Evolutionary conservation across 2,329 filamentous ascomycete genomes (phyloP), one percentile per base, ranked within the genome.

Genomic region (Botrytis medusae): DNA sequence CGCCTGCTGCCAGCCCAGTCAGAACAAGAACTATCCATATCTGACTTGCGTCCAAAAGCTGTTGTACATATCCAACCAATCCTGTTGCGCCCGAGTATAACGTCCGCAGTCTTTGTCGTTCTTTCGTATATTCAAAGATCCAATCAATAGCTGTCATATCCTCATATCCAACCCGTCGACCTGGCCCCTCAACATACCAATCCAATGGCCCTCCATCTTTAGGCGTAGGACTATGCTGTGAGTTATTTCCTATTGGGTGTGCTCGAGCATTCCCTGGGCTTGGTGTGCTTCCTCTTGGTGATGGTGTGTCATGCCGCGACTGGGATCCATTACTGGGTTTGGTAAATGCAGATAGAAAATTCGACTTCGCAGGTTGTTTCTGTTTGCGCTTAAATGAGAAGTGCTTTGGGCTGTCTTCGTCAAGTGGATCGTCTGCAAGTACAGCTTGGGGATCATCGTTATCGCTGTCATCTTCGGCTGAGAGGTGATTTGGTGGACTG

Each of bases 111-210:
- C 96, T 90, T 82, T 97, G 94, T 32, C 96, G 90, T 84, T 99
- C 96, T 82, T 98, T 98, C 70, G 93, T 96, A 81, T 98, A 97
- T 83, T 99, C 96, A 79, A 97, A 98, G 81, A 98, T 98, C 96
- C 96, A 99, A 84, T 99, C 96, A 81, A 99, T 99, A 74, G 96
- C 95, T 25, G 95, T 98, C 81, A 98, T 86, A 83, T 99, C 93
- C 80, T 98, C 95, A 84, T 99, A 99, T 72, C 93, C 95, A 54
- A 98, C 95, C 80, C 96, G 90, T 71, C 94, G 89, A 1, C 95
- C 95, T 0, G 93, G 94, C 0, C 94, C 94, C 82, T 98, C 95
- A 65, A 92, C 87, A 81, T 97, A 93, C 95, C 95, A 98, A 82
- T 98, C 95, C 63, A 87, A 81, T 6, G 86, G 82, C 44, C 81